Conservation (phyloP, 2,329 filamentous ascomycete genomes). For the Colletotrichum sp. region DNA sequence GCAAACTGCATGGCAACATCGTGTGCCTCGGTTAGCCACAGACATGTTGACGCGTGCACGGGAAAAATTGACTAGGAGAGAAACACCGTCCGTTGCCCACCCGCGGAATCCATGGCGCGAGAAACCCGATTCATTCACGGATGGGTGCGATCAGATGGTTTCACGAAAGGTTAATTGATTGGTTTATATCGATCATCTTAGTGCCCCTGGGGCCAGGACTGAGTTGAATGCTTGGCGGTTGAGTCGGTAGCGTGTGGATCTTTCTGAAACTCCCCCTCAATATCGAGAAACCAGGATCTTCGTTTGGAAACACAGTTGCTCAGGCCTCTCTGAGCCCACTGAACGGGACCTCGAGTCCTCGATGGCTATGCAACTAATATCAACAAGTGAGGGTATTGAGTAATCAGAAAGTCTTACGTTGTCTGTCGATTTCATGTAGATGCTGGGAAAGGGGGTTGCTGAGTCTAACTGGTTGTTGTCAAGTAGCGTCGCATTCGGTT, state of each 20-base stretch:
- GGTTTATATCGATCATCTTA: constrained; percentile 5
- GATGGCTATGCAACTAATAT: neutral
- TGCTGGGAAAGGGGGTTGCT: neutral
- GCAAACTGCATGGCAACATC: neutral
- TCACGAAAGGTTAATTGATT: neutral
- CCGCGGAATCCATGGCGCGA: neutral
- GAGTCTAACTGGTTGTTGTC: neutral
- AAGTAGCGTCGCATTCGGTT: neutral
- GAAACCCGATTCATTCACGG: neutral
- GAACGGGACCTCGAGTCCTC: neutral
- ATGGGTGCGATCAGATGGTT: neutral
- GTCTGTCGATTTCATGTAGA: neutral
- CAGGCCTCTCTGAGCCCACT: neutral
- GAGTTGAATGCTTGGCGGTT: neutral
- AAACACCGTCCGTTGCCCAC: neutral
- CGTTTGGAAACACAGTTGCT: neutral
- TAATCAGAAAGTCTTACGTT: neutral
- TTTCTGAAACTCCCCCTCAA: constrained; percentile 4
- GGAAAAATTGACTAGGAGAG: neutral
- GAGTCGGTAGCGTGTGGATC: neutral
- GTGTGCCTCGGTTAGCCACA: neutral
- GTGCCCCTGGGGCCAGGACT: neutral
- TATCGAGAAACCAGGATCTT: neutral
- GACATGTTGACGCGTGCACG: neutral
- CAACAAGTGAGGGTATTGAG: neutral